Percentiles rank a stretch among this genome's conserved stretches.
phyloP scores from a whole-genome alignment of 2,329 filamentous ascomycete species.

The Tolypocladium pustulatum region DNA sequence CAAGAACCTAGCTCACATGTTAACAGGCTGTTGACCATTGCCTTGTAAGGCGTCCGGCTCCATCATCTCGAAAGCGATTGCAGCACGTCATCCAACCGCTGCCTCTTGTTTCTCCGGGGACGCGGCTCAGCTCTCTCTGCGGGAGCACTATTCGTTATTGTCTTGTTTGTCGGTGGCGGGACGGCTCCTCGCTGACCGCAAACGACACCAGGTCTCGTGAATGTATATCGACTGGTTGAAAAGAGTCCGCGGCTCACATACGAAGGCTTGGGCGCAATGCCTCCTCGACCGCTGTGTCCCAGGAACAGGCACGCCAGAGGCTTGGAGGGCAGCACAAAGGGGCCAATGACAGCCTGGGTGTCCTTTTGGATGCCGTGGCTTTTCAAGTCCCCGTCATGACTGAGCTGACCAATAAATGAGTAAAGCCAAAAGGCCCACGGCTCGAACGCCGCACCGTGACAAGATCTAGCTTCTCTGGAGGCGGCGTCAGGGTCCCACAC shows the following conservation, averaged over 20 bases:
- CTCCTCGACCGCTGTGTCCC: conserved; percentile 23
- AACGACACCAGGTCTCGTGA: conserved; percentile 14
- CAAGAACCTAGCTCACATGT: neutral
- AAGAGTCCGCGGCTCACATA: conserved; percentile 26
- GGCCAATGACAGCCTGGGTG: conserved; percentile 20
- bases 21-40: neutral
- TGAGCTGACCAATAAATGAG: conserved; percentile 27
- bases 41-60: neutral
- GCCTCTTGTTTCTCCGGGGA: conserved; percentile 20
- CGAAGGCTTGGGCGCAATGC: conserved; percentile 22
- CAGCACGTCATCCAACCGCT: conserved; percentile 22
- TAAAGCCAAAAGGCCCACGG: conserved; percentile 31
- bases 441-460: conserved; percentile 25
- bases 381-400: conserved; percentile 21
- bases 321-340: conserved; percentile 27
- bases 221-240: conserved; percentile 21
- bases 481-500: conserved; percentile 19
- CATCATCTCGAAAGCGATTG: conserved; percentile 5
- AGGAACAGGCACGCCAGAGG: conserved; percentile 26
- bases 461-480: conserved; percentile 16
- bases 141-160: conserved; percentile 4
- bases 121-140: conserved; percentile 10
- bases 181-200: conserved; percentile 1
- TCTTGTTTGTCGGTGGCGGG: conserved; percentile 5
- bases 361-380: conserved; percentile 7